Percentiles rank a stretch among this genome's conserved stretches.
These are phyloP conservation scores for Talaromyces rugulosus DNA, from an alignment of 2,329 filamentous ascomycete genomes.

Conservation along the genomic window DNA sequence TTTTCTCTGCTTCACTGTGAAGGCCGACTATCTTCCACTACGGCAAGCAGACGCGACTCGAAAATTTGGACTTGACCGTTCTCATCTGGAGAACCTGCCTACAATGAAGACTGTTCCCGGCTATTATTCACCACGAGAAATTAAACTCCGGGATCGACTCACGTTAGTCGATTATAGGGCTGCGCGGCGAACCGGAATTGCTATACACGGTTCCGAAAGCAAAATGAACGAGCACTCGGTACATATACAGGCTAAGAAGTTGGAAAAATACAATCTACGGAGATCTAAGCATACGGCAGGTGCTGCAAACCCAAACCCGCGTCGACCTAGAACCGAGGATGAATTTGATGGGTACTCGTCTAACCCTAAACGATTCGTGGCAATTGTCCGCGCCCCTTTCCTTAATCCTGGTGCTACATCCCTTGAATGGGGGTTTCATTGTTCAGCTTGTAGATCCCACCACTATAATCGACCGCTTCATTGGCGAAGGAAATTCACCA, in stretches of 20 bases:
- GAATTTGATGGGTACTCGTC: background rate
- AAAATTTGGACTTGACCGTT: background rate
- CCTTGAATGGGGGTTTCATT: background rate
- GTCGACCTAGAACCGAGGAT: background rate
- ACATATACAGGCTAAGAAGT: no score
- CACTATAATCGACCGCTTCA: background rate
- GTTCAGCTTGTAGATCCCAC: background rate
- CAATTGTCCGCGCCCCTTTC: constrained; percentile 1
- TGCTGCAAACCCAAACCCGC: no score
- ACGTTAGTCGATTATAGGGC: background rate
- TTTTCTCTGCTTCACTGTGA: constrained; percentile 32
- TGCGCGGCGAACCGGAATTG: background rate
- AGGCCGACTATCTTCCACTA: constrained; percentile 27
- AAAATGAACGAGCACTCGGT: background rate
- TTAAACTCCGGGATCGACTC: background rate
- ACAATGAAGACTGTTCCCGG: background rate
- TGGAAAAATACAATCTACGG: no score
- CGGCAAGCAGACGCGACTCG: constrained; percentile 10
- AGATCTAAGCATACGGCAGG: no score
- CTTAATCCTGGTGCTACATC: background rate
- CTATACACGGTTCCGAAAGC: background rate
- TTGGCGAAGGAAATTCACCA: background rate
- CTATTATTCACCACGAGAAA: background rate
- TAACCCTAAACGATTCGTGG: background rate
- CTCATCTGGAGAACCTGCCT: background rate